Conservation (phyloP, 2,329 filamentous ascomycete species). For the Cytospora chrysosperma region DNA sequence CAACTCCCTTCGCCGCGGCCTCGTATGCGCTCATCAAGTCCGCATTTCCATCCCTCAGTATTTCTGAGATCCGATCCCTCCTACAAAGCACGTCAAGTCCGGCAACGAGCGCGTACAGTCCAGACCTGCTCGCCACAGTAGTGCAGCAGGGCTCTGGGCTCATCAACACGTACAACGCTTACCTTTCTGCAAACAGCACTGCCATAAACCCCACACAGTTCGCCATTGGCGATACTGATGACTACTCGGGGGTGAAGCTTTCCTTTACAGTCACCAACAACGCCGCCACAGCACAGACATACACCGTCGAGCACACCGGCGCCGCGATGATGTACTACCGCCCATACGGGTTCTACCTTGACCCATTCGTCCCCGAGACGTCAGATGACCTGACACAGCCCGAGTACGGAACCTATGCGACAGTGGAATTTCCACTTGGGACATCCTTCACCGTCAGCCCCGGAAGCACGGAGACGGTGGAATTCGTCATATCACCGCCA, state of each 20-base stretch:
- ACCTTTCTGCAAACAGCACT: neutral
- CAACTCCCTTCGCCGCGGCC: constrained; percentile 35
- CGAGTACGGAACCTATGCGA: constrained; percentile 2
- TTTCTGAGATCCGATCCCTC: constrained; percentile 31
- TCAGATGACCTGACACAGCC: neutral
- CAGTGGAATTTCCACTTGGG: neutral
- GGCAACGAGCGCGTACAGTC: constrained; percentile 30
- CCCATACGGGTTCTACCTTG: neutral
- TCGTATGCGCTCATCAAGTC: constrained; percentile 38
- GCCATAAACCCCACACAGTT: neutral
- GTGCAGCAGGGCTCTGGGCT: constrained; percentile 38
- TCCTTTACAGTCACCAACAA: neutral
- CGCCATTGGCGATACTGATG: constrained; percentile 3
- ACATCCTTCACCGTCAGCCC: neutral
- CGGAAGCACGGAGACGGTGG: neutral
- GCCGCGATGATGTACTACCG: neutral
- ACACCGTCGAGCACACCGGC: neutral
- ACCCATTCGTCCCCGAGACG: neutral
- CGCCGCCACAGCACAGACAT: neutral
- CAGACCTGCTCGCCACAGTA: constrained; percentile 30
- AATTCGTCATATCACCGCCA: neutral
- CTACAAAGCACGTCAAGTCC: constrained; percentile 34
- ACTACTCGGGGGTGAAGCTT: neutral
- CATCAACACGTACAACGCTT: constrained; percentile 34
- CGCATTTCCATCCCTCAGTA: constrained; percentile 30